Percentiles rank a stretch among this genome's conserved stretches.
phyloP scores from a whole-genome alignment of 257 asterid species.

The Verbascum thapsus region DNA sequence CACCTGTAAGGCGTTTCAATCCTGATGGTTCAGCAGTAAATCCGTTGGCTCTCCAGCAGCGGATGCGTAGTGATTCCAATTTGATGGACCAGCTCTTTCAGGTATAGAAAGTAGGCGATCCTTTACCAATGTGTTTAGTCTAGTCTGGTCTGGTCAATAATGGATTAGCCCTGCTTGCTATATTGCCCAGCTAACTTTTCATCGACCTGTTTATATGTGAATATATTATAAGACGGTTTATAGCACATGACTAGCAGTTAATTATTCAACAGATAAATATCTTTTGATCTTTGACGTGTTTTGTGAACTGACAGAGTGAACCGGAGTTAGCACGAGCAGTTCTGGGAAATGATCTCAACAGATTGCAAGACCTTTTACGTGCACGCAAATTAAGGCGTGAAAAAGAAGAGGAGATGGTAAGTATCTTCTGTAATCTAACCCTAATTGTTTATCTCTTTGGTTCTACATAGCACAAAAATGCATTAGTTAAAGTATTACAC shows the following conservation, averaged over 20 bases:
- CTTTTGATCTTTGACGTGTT: conserved; percentile 30
- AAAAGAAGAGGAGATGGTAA: conserved; percentile 93
- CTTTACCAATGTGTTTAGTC: not conserved
- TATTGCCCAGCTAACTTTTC: not conserved
- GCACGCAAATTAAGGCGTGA: conserved; percentile 64
- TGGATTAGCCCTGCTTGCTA: not conserved
- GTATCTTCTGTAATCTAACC: conserved; percentile 29
- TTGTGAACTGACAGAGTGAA: conserved; percentile 65
- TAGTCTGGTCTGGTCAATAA: conserved; percentile 4
- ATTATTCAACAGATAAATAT: not conserved
- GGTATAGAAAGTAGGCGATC: conserved; percentile 45
- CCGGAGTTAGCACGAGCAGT: conserved; percentile 94
- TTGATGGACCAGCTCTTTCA: conserved; percentile 86
- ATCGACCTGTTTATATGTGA: no score
- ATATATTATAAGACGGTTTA: no score
- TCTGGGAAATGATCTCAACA: conserved; percentile 88
- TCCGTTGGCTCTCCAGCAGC: conserved; percentile 94
- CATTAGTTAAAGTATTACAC: conserved; percentile 12
- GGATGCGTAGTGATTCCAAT: conserved; percentile 77
- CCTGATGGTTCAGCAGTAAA: conserved; percentile 94
- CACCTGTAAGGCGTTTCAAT: conserved; percentile 56
- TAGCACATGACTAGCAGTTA: no score
- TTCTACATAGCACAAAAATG: not conserved
- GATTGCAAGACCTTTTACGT: conserved; percentile 83
- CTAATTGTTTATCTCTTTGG: conserved; percentile 18